phyloP scores from a whole-genome alignment of 176 grass and related monocot species.

The Calamus simplicifolius region DNA sequence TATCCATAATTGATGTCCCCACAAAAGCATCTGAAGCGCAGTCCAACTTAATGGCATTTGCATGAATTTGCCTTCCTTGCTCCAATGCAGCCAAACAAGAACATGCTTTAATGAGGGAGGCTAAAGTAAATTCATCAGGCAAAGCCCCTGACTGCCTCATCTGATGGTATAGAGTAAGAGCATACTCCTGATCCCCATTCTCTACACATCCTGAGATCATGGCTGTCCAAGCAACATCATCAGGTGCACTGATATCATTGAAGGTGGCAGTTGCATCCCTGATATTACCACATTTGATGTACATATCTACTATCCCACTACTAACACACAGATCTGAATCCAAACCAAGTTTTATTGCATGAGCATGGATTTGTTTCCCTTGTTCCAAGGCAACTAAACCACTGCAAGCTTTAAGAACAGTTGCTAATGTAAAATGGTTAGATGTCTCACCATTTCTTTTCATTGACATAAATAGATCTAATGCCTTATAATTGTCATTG shows the following conservation, averaged over 20 bases:
- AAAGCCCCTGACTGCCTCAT: conserved; percentile 18
- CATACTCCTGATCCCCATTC: conserved; percentile 20
- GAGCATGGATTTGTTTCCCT: conserved; percentile 17
- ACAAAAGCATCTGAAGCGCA: conserved; percentile 24
- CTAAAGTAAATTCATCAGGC: conserved; percentile 19
- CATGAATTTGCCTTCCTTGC: conserved; percentile 23
- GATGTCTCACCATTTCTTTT: conserved; percentile 12
- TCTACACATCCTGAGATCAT: conserved; percentile 25
- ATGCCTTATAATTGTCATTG: background rate
- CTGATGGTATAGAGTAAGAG: conserved; percentile 16
- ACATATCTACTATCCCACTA: conserved; percentile 25
- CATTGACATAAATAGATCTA: conserved; percentile 16
- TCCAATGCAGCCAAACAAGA: conserved; percentile 19
- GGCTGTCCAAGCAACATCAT: conserved; percentile 26
- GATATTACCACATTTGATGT: conserved; percentile 19
- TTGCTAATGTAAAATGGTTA: conserved; percentile 24
- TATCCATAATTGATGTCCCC: conserved; percentile 20
- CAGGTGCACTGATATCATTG: conserved; percentile 12
- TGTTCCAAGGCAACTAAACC: conserved; percentile 7
- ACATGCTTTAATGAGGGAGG: conserved; percentile 26
- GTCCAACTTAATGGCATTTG: conserved; percentile 19
- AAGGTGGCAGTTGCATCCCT: conserved; percentile 8
- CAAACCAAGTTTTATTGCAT: conserved; percentile 20
- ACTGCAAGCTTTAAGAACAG: conserved; percentile 23
- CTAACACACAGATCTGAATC: conserved; percentile 21